A percentile compares a stretch with the other conserved stretches of the same genome.
These are phyloP conservation scores for Xylaria nigripes DNA, from an alignment of 495 filamentous ascomycete species.

Conservation along the genomic window DNA sequence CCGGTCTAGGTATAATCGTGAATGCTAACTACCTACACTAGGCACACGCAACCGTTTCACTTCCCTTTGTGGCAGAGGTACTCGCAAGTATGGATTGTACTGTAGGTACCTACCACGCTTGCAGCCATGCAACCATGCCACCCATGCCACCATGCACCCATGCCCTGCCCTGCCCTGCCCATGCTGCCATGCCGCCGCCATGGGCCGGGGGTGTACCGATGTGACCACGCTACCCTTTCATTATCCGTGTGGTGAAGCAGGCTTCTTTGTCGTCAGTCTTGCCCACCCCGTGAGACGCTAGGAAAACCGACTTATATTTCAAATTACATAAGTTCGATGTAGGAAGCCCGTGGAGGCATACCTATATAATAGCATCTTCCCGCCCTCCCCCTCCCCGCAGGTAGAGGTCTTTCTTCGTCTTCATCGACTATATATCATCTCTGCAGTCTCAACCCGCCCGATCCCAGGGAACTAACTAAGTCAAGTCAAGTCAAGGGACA, in stretches of 20 bases:
- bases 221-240: conserved; percentile 9
- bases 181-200: conserved; percentile 3
- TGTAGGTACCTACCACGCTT: background rate
- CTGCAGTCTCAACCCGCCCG: background rate
- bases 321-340: background rate
- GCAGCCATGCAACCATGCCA: background rate
- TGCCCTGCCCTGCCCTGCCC: too few species aligned
- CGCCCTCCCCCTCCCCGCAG: conserved; percentile 7
- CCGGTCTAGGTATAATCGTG: too few species aligned
- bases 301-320: background rate
- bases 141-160: background rate
- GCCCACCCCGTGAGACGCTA: background rate
- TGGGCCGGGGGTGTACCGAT: conserved; percentile 7
- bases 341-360: background rate
- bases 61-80: background rate
- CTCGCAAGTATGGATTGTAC: background rate
- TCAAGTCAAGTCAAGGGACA: conserved; percentile 2
- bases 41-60: background rate
- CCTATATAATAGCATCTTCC: conserved; percentile 11
- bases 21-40: too few species aligned
- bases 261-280: conserved; percentile 3
- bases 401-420: background rate
- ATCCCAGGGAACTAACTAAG: background rate
- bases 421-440: conserved; percentile 1
- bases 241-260: background rate